Base-by-base conservation (phyloP, 805 yeast species). In the Ogataea neopini region DNA sequence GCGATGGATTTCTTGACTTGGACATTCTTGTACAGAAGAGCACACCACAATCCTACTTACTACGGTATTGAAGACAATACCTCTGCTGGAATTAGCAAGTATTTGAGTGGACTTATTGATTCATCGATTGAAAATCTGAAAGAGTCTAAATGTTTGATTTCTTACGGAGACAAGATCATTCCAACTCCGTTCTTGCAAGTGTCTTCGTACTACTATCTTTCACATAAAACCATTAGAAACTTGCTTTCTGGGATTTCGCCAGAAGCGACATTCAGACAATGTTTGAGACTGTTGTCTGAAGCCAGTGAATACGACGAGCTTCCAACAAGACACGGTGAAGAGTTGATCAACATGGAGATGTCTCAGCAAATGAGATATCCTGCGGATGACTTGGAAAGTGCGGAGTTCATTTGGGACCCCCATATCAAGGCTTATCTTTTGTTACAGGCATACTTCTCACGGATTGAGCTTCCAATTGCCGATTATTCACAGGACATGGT, bases 401-500 rank as follows among this genome's bases (percentile, higher is more conserved):
- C 74, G 47, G 84, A 80, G 51, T 76, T 77, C 51, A 83, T 88
- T 67, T 88, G 94, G 84, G 95, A 90, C 62, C 94, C 95, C 4
- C 95, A 87, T 63, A 87, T 87, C 54, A 87, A 87, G 62, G 81
- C 89, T 2, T 87, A 76, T 57, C 69, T 87, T 51, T 73, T 87
- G 54, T 61, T 86, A 7, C 94, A 87, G 62, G 91, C 92, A 0
- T 84, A 75, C 57, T 79, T 87, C 77, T 70, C 79, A 30, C 69
- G 90, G 40, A 71, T 81, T 5, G 94, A 88, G 49, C 71, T 94
- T 40, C 99, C 98, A 1, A 88, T 94, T 60, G 95, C 96, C 0
- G 99, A 94, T 72, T 94, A 94, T 63, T 75, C 86, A 8, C 98
- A 92, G 62, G 99, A 94, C 66, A 90, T 96, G 0, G 81, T 90